Conservation (phyloP, 345 rosid genomes). For the Physaria fendleri region DNA sequence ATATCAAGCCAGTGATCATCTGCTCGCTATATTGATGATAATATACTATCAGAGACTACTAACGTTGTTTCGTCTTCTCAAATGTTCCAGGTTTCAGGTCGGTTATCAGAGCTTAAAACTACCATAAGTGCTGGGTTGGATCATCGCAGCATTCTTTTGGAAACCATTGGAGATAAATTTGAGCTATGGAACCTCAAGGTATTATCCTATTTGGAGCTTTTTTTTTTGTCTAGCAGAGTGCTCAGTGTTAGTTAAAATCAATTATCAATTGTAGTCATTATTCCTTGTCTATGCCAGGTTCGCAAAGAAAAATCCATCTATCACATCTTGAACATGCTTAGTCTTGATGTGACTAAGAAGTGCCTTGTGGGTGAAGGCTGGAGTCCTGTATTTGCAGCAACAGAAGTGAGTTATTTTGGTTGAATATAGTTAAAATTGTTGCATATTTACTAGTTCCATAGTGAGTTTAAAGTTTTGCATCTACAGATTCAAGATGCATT, state of each 20-base stretch:
- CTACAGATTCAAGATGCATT: slow-evolving; percentile 93
- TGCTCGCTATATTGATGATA: not conserved
- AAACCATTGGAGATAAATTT: slow-evolving; percentile 63
- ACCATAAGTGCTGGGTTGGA: slow-evolving; percentile 61
- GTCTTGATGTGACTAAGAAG: slow-evolving; percentile 92
- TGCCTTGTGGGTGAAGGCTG: slow-evolving; percentile 97
- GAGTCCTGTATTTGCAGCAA: slow-evolving; percentile 88
- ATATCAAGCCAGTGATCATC: slow-evolving; percentile 1
- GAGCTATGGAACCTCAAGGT: slow-evolving; percentile 85
- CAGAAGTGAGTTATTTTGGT: slow-evolving; percentile 47
- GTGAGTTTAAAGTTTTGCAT: slow-evolving; percentile 10
- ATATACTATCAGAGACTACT: not conserved
- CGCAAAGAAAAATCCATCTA: slow-evolving; percentile 87
- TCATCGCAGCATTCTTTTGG: slow-evolving; percentile 60
- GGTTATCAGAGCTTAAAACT: slow-evolving; percentile 65
- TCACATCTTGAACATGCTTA: slow-evolving; percentile 93
- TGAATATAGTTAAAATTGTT: not conserved
- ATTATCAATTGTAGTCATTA: slow-evolving; percentile 1
- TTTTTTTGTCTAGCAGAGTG: slow-evolving; percentile 8
- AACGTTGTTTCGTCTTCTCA: slow-evolving; percentile 1
- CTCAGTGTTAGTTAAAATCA: not conserved
- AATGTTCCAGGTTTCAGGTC: slow-evolving; percentile 59
- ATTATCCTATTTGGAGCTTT: slow-evolving; percentile 1
- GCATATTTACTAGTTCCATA: slow-evolving; percentile 1
- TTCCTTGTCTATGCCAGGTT: slow-evolving; percentile 41